These are phyloP conservation scores for Cymbidium sinense DNA, from an alignment of 106 monocot genomes.

Conservation along the genomic window DNA sequence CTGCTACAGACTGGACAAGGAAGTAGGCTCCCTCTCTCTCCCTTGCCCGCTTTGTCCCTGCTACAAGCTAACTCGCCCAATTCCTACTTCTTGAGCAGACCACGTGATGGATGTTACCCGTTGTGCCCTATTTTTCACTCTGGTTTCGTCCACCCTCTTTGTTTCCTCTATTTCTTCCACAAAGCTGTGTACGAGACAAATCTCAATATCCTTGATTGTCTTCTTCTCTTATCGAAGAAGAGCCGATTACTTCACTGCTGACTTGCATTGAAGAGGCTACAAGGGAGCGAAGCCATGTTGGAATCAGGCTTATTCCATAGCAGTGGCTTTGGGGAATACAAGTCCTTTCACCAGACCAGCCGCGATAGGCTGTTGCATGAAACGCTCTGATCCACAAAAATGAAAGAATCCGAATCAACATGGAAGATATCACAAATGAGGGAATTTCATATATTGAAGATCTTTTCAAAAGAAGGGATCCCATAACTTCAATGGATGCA, in stretches of 20 bases:
- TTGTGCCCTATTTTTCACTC: neutral
- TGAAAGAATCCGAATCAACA: too few relatives aligned
- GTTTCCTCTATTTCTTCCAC: neutral
- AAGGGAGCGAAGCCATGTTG: neutral
- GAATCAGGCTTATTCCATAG: neutral
- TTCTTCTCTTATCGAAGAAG: neutral
- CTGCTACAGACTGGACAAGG: too few relatives aligned
- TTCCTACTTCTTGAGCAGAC: neutral
- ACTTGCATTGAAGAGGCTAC: neutral
- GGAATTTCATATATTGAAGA: too few relatives aligned
- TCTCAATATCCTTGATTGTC: neutral
- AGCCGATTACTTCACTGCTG: neutral
- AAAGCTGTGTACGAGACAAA: neutral
- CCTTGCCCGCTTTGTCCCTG: too few relatives aligned
- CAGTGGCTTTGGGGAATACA: neutral
- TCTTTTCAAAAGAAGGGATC: constrained; percentile 84
- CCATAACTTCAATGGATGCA: constrained; percentile 87
- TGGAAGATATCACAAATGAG: too few relatives aligned
- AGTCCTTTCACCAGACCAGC: constrained; percentile 7
- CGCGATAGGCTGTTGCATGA: too few relatives aligned
- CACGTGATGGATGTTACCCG: too few relatives aligned
- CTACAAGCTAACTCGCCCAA: neutral
- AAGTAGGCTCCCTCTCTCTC: too few relatives aligned
- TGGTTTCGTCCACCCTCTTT: neutral
- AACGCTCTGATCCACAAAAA: too few relatives aligned